These are phyloP conservation scores for Cochlearia excelsa DNA, from an alignment of 345 rosid genomes.

Conservation along the genomic window DNA sequence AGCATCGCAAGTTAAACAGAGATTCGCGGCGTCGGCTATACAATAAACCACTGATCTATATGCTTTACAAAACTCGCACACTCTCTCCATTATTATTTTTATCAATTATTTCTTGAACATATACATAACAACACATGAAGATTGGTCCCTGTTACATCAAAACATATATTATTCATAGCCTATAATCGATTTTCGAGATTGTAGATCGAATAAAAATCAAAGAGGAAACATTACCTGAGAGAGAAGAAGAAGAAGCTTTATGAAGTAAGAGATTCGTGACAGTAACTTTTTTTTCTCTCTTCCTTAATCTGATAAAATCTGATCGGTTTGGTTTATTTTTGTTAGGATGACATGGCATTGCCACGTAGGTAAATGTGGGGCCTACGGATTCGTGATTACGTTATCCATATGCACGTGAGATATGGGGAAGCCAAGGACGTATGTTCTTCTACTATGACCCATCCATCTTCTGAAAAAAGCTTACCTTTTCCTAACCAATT, in stretches of 20 bases:
- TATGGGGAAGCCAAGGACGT: slow-evolving; percentile 32
- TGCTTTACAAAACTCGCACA: slow-evolving; percentile 67
- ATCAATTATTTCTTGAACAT: slow-evolving; percentile 6
- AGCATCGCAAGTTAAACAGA: slow-evolving; percentile 81
- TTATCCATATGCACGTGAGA: slow-evolving; percentile 56
- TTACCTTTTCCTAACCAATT: slow-evolving; percentile 30
- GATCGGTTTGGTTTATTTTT: not conserved
- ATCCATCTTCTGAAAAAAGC: slow-evolving; percentile 23
- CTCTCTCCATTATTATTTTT: slow-evolving; percentile 48
- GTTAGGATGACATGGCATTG: slow-evolving; percentile 24
- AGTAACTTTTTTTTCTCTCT: slow-evolving; percentile 32
- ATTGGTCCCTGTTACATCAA: slow-evolving; percentile 34
- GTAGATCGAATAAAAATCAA: slow-evolving; percentile 10
- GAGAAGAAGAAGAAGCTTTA: slow-evolving; percentile 9
- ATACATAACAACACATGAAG: slow-evolving; percentile 17
- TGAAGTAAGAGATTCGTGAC: slow-evolving; percentile 23
- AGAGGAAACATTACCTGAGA: slow-evolving; percentile 5
- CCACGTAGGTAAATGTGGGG: slow-evolving; percentile 36
- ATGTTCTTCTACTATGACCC: slow-evolving; percentile 28
- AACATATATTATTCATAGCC: not conserved
- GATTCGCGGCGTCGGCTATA: slow-evolving; percentile 76
- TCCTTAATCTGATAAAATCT: slow-evolving; percentile 29
- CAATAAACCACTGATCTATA: slow-evolving; percentile 74
- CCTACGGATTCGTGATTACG: slow-evolving; percentile 36
- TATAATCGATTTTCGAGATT: slow-evolving; percentile 6